Conservation (phyloP, 2,329 filamentous ascomycete genomes). For the Aphanocladium album region DNA sequence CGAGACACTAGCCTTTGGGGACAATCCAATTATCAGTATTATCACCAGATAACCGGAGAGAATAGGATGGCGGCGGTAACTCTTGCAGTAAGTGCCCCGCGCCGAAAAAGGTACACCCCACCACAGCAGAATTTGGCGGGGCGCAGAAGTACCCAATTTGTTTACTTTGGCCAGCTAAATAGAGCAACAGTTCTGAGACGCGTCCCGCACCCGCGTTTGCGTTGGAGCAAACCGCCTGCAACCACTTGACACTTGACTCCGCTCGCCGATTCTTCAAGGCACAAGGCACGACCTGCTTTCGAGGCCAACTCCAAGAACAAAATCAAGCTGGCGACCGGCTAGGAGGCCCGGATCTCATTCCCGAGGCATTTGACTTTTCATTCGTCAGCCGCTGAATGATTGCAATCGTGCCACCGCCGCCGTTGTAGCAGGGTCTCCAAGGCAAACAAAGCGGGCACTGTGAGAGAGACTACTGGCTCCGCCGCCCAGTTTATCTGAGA, state of each 20-base stretch:
- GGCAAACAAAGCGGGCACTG: conserved; percentile 4
- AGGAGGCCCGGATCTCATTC: not conserved
- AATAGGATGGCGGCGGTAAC: no score
- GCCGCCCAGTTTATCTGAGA: conserved; percentile 8
- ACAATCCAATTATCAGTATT: no score
- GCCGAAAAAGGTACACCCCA: not conserved
- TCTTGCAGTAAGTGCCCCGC: no score
- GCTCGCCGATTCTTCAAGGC: not conserved
- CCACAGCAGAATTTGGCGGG: not conserved
- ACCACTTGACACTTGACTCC: not conserved
- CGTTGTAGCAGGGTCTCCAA: not conserved
- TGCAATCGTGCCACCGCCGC: not conserved
- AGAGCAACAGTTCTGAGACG: conserved; percentile 5
- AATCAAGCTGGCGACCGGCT: not conserved
- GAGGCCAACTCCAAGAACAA: not conserved
- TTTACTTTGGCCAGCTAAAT: conserved; percentile 1
- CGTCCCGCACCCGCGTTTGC: conserved; percentile 5
- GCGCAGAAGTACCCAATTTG: conserved; percentile 7
- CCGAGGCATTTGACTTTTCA: not conserved
- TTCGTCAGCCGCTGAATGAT: not conserved
- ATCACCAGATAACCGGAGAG: no score
- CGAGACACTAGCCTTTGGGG: no score
- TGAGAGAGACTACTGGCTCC: not conserved
- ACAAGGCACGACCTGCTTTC: not conserved
- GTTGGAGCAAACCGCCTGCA: not conserved